Conservation (phyloP, 2,329 filamentous ascomycete species). For the Fusarium sp. region DNA sequence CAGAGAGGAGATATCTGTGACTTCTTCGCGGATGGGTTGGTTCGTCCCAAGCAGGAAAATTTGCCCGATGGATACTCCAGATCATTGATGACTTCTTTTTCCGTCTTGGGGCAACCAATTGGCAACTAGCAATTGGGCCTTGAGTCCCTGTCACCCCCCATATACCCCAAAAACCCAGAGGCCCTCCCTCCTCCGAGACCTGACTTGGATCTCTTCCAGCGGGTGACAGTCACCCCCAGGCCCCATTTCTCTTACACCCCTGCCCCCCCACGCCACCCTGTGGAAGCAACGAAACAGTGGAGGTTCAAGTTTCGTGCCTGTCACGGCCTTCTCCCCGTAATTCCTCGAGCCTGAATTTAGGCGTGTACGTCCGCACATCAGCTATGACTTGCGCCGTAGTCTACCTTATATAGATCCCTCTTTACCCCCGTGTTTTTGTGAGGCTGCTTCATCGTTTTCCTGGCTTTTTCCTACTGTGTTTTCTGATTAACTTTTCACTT, state of each 20-base stretch:
- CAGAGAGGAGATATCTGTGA: conserved; percentile 2
- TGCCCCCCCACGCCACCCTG: conserved; percentile 43
- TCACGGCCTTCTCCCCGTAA: conserved; percentile 49
- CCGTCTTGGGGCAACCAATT: conserved; percentile 7
- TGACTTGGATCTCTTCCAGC: conserved; percentile 7
- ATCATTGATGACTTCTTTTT: conserved; percentile 10
- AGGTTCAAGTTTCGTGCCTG: conserved; percentile 19
- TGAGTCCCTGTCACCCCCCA: no score
- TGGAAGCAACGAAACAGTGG: conserved; percentile 27
- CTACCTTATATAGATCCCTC: conserved; percentile 49
- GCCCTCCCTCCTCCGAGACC: no score
- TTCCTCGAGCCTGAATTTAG: conserved; percentile 44
- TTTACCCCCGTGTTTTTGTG: conserved; percentile 24
- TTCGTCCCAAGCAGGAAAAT: conserved; percentile 9
- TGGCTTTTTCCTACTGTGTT: conserved; percentile 10
- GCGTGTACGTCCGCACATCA: conserved; percentile 4
- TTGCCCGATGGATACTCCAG: conserved; percentile 5
- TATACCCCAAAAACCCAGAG: no score
- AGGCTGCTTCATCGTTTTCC: conserved; percentile 21
- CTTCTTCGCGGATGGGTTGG: neutral
- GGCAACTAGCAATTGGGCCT: neutral
- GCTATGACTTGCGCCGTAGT: conserved; percentile 44
- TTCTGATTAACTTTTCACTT: conserved; percentile 9
- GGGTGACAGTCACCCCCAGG: conserved; percentile 38
- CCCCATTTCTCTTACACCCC: conserved; percentile 40